These are phyloP conservation scores for Stylosanthes scabra DNA, from an alignment of 331 rosid species.

Conservation along the genomic window DNA sequence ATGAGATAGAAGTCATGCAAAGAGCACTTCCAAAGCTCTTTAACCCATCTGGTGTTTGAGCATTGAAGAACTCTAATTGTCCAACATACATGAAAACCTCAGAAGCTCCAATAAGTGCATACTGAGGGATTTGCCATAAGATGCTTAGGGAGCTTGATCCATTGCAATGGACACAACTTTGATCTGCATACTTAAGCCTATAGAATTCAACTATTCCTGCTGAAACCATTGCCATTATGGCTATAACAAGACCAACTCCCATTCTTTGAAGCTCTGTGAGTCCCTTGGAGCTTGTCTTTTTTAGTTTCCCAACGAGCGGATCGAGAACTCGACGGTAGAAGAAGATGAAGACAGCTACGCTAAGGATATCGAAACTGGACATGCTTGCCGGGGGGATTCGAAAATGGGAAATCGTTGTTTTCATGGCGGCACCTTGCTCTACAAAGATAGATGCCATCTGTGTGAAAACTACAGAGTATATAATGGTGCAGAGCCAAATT, in stretches of 20 bases:
- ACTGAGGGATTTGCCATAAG: conserved; percentile 97
- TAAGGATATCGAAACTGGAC: conserved; percentile 92
- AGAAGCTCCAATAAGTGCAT: conserved; percentile 87
- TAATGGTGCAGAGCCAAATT: conserved; percentile 96
- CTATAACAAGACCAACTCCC: conserved; percentile 93
- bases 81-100: conserved; percentile 98
- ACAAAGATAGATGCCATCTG: conserved; percentile 98
- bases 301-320: conserved; percentile 65
- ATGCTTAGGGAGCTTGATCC: conserved; percentile 84
- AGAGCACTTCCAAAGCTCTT: conserved; percentile 97
- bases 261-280: conserved; percentile 88
- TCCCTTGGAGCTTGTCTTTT: conserved; percentile 59
- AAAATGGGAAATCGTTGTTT: conserved; percentile 67
- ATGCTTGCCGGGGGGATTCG: conserved; percentile 94
- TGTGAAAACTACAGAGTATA: conserved; percentile 94
- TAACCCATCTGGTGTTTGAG: conserved; percentile 91
- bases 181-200: conserved; percentile 70
- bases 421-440: conserved; percentile 98
- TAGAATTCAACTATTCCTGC: conserved; percentile 94
- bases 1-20: conserved; percentile 93
- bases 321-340: conserved; percentile 71
- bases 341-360: conserved; percentile 88
- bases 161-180: conserved; percentile 58
- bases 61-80: conserved; percentile 92
- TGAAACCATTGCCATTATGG: conserved; percentile 85